These are phyloP conservation scores for Paraphysoderma sedebokerense DNA, from an alignment of 371 early-diverging fungal species.

Conservation along the genomic window DNA sequence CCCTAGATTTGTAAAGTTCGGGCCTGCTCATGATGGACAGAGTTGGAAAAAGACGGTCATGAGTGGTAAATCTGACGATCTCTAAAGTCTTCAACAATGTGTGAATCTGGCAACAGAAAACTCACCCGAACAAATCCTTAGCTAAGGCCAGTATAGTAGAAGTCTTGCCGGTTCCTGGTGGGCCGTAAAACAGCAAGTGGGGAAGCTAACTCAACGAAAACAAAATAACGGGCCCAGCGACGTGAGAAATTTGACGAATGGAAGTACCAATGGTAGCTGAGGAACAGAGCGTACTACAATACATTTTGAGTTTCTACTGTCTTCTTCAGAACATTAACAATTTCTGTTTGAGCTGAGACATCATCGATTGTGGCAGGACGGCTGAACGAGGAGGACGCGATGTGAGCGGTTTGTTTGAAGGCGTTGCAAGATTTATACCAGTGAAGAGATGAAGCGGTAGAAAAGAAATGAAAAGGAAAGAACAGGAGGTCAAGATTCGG, in stretches of 20 bases:
- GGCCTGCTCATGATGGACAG: constrained; percentile 26
- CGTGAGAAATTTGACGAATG: not conserved
- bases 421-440: too few relatives aligned
- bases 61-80: not conserved
- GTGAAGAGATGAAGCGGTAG: not conserved
- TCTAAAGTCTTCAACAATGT: not conserved
- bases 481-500: not conserved
- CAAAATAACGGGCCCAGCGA: not conserved
- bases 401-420: too few relatives aligned
- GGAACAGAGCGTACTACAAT: not conserved
- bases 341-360: constrained; percentile 78
- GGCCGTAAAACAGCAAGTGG: constrained; percentile 97
- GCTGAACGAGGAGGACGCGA: constrained; percentile 14
- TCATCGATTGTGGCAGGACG: constrained; percentile 78
- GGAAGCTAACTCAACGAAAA: constrained; percentile 48
- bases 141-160: constrained; percentile 89
- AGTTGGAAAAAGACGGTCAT: not conserved
- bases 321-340: constrained; percentile 63
- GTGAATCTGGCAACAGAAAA: not conserved
- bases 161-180: constrained; percentile 95
- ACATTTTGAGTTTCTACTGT: constrained; percentile 73
- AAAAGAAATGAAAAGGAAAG: not conserved
- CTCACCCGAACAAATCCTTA: constrained; percentile 73
- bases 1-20: constrained; percentile 48
- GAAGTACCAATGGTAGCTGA: too few relatives aligned